A percentile compares a stretch with the other conserved stretches of the same genome.
phyloP scores from a whole-genome alignment of 345 rosid genomes.

The Microthlaspi erraticum region DNA sequence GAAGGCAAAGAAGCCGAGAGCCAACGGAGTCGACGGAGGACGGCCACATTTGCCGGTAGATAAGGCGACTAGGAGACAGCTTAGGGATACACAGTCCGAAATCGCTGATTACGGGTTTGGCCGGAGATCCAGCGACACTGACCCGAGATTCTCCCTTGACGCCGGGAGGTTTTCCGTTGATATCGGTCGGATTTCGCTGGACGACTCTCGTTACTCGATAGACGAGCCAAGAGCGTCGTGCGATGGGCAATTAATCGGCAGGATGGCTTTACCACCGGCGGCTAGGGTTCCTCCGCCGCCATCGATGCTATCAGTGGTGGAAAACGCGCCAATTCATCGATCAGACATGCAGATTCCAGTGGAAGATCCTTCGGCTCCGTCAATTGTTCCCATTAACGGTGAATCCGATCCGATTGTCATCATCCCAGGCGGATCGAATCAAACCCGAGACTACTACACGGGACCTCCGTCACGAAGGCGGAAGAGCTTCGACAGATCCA shows the following conservation, averaged over 20 bases:
- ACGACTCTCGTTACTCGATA: constrained; percentile 74
- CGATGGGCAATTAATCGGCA: constrained; percentile 75
- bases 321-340: constrained; percentile 64
- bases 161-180: constrained; percentile 51
- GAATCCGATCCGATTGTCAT: constrained; percentile 46
- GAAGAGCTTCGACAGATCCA: constrained; percentile 88
- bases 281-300: constrained; percentile 72
- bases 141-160: constrained; percentile 68
- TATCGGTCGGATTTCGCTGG: constrained; percentile 44
- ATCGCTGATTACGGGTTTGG: constrained; percentile 91
- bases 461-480: constrained; percentile 79
- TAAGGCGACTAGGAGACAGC: constrained; percentile 59
- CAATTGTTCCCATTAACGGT: not conserved
- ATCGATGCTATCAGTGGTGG: constrained; percentile 78
- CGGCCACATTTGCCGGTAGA: constrained; percentile 72
- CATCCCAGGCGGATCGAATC: constrained; percentile 84
- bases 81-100: constrained; percentile 85
- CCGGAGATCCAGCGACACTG: constrained; percentile 87
- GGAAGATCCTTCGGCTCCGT: constrained; percentile 46
- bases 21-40: constrained; percentile 37
- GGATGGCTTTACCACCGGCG: constrained; percentile 26
- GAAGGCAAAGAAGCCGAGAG: constrained; percentile 69
- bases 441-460: constrained; percentile 86
- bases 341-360: constrained; percentile 76
- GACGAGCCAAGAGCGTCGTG: constrained; percentile 90